Base-by-base conservation (phyloP, 352 stramenopile genomes). In the Aphanomyces euteiches region DNA sequence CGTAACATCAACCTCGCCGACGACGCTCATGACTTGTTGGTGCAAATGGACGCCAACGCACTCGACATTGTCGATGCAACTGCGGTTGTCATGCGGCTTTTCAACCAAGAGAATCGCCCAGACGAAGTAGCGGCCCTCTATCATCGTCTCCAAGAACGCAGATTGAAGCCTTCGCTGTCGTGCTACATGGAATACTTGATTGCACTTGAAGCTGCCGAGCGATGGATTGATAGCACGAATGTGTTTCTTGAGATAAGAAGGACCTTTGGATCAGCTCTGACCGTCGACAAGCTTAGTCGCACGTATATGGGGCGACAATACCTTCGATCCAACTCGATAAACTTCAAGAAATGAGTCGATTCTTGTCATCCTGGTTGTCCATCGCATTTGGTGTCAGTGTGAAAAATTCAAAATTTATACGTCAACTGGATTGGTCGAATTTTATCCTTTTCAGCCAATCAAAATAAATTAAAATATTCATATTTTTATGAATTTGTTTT, bases 81-180 rank as follows among this genome's bases (percentile, higher is more conserved):
- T 36, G 53, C 64, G 36, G 7, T 70, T 13, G 64, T 70, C n/a
- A 70, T 70, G 64, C 36, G 39, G 7, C 54, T 60, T 7, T 61
- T 40, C 12, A 70, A 70, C 47, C 19, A 64, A n/a, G 64, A 21
- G 4, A 40, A 41, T 10, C 45, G 43, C 5, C 36, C 5, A 7
- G 36, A 37, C 15, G 34, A 61, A 5, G 38, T 47, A 2, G 34
- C 19, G 4, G 45, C 64, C 10, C n/a, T 70, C 39, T 59, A 39
- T 21, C 34, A 61, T n/a, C 13, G 19, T 21, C 59, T 70, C 38
- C 28, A 70, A 6, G 34, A n/a, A 6, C 19, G 64, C 3, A 37
- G 64, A 0, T 63, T 58, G 64, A 10, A 47, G 5, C 36, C 47
- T 7, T 48, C 64, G n/a, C 7, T 47, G 6, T 39, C 59, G 7